Evolutionary conservation across 441 rosid genomes (phyloP).

Genomic region (Eruca vesicaria): DNA sequence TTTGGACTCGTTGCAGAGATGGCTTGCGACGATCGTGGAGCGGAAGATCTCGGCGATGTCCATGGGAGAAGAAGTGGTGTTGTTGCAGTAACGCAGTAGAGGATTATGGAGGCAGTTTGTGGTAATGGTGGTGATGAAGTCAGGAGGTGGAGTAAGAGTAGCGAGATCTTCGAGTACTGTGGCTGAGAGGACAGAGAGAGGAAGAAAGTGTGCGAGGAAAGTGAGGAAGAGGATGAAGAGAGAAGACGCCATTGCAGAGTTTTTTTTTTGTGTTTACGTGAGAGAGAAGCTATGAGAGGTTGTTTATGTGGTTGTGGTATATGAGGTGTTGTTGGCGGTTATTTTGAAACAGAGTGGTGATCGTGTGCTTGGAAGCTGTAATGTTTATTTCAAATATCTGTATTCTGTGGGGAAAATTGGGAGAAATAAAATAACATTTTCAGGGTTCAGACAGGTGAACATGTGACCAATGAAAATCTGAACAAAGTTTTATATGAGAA

Average conservation of each 20-base stretch:
- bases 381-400: not conserved
- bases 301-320: constrained; percentile 1
- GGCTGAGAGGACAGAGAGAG: constrained; percentile 34
- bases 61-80: constrained; percentile 32
- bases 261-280: not conserved
- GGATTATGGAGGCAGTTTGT: constrained; percentile 52
- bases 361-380: not conserved
- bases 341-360: constrained; percentile 31
- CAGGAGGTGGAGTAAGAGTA: constrained; percentile 52
- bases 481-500: not conserved
- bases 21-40: constrained; percentile 65
- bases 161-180: constrained; percentile 64
- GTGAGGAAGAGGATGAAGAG: constrained; percentile 20
- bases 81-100: constrained; percentile 53
- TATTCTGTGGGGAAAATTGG: not conserved
- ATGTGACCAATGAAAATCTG: not conserved
- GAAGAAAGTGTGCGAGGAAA: constrained; percentile 1
- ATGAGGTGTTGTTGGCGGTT: constrained; percentile 21
- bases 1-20: constrained; percentile 67
- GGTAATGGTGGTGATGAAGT: constrained; percentile 54
- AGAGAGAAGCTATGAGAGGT: constrained; percentile 19
- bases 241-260: constrained; percentile 43
- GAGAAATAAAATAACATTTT: not conserved
- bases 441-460: not conserved
- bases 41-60: constrained; percentile 56